Percentiles rank a stretch among this genome's conserved stretches.
phyloP scores from a whole-genome alignment of 202 grass and related monocot species.

The Digitaria exilis region DNA sequence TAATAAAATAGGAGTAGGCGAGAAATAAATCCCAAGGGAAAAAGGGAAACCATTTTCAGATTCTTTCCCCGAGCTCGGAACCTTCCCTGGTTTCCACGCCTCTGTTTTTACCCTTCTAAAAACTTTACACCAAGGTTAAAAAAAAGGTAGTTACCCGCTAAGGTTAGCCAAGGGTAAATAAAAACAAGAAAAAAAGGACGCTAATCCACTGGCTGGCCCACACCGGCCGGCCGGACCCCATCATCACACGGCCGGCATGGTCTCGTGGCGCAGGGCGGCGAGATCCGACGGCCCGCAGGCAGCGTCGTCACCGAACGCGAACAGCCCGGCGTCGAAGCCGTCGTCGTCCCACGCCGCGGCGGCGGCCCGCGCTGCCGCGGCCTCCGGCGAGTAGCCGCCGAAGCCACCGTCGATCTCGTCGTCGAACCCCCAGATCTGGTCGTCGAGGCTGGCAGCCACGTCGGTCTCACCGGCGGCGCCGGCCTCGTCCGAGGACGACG shows the following conservation, averaged over 20 bases:
- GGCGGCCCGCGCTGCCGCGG: constrained; percentile 8
- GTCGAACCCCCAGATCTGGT: constrained; percentile 81
- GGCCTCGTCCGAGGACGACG: constrained; percentile 26
- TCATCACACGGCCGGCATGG: constrained; percentile 67
- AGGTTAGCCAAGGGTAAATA: constrained; percentile 51
- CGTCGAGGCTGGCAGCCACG: constrained; percentile 34
- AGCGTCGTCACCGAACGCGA: constrained; percentile 50
- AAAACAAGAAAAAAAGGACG: neutral
- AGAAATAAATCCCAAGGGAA: neutral
- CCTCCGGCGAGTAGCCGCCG: constrained; percentile 39
- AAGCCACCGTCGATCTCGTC: constrained; percentile 52
- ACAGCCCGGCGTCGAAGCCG: constrained; percentile 59
- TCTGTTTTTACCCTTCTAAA: constrained; percentile 44
- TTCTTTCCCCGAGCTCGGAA: neutral
- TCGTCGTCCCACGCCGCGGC: constrained; percentile 50
- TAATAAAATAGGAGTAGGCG: too few species aligned
- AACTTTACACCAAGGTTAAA: constrained; percentile 60
- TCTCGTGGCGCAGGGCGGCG: constrained; percentile 47
- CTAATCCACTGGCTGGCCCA: constrained; percentile 39
- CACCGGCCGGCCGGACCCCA: neutral
- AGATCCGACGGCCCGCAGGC: constrained; percentile 48
- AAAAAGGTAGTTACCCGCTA: constrained; percentile 34
- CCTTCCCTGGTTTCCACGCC: constrained; percentile 5
- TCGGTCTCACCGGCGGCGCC: constrained; percentile 21
- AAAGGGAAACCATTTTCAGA: neutral